phyloP scores from a whole-genome alignment of 495 filamentous ascomycete species.

The Terfezia boudieri region DNA sequence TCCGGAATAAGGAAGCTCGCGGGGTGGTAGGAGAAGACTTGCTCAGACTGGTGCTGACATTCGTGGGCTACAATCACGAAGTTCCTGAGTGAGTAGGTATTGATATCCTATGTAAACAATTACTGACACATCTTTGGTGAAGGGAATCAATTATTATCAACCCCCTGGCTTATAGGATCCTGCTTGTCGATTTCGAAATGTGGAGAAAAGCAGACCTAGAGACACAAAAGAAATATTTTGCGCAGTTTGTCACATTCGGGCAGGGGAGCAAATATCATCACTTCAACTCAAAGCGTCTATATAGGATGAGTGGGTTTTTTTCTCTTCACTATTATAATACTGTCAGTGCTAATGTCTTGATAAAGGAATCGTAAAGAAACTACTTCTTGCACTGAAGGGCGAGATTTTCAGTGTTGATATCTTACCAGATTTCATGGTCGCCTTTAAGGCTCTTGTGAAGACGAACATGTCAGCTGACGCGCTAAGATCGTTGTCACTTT shows the following conservation, averaged over 20 bases:
- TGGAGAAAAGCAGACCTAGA: constrained; percentile 57
- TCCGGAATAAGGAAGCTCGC: constrained; percentile 20
- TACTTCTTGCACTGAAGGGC: constrained; percentile 71
- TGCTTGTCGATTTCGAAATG: constrained; percentile 76
- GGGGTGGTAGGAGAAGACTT: constrained; percentile 27
- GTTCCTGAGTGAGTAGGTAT: constrained; percentile 33
- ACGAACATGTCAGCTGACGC: constrained; percentile 60
- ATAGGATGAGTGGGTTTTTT: constrained; percentile 61
- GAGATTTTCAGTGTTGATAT: constrained; percentile 51
- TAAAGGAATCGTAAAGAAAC: constrained; percentile 65
- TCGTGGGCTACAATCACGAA: constrained; percentile 64
- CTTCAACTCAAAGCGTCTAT: constrained; percentile 68
- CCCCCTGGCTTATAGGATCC: constrained; percentile 72
- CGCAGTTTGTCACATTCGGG: constrained; percentile 68
- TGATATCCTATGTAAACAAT: too few relatives aligned
- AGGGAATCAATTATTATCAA: constrained; percentile 72
- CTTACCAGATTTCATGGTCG: constrained; percentile 48
- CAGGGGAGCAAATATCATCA: constrained; percentile 68
- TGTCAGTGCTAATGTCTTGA: constrained; percentile 11
- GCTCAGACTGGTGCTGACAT: constrained; percentile 52
- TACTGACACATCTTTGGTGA: too few relatives aligned
- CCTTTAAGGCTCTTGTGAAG: constrained; percentile 56
- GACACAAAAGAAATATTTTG: constrained; percentile 73
- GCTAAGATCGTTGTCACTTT: constrained; percentile 68
- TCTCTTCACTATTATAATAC: background rate